These are phyloP conservation scores for Globisporangium middletonii DNA, from an alignment of 352 stramenopile species.

Conservation along the genomic window DNA sequence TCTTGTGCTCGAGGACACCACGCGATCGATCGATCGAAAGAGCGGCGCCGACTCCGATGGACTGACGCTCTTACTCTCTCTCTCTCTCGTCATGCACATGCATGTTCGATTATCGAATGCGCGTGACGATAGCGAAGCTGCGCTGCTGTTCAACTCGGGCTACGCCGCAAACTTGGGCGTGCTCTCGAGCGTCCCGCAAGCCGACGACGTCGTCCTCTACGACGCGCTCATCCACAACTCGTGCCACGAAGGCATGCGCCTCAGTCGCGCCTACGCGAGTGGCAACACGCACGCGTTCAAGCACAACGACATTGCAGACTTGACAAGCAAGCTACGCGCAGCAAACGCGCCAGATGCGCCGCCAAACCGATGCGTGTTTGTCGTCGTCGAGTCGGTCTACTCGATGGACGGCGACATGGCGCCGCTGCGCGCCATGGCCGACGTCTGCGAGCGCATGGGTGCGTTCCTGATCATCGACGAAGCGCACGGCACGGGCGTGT, in stretches of 20 bases:
- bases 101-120: constrained; percentile 2
- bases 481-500: constrained; percentile 92
- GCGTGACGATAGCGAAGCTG: constrained; percentile 45
- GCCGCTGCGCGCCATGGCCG: constrained; percentile 82
- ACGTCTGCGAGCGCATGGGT: constrained; percentile 68
- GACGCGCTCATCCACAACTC: constrained; percentile 97
- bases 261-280: constrained; percentile 65
- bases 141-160: constrained; percentile 95
- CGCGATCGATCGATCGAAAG: background rate
- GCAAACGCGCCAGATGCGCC: background rate
- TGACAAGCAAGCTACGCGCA: constrained; percentile 33
- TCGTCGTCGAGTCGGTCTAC: constrained; percentile 98
- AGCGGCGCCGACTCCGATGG: background rate
- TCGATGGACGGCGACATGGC: constrained; percentile 98
- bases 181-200: constrained; percentile 88
- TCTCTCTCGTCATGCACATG: too few species aligned
- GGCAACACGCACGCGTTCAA: constrained; percentile 55
- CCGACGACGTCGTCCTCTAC: constrained; percentile 90
- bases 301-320: constrained; percentile 90
- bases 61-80: too few species aligned
- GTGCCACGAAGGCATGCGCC: constrained; percentile 90
- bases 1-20: too few species aligned
- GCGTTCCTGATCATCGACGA: constrained; percentile 96
- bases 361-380: constrained; percentile 63
- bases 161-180: constrained; percentile 96